Base-by-base conservation (phyloP, 352 stramenopile genomes). In the Phytophthora pistaciae region DNA sequence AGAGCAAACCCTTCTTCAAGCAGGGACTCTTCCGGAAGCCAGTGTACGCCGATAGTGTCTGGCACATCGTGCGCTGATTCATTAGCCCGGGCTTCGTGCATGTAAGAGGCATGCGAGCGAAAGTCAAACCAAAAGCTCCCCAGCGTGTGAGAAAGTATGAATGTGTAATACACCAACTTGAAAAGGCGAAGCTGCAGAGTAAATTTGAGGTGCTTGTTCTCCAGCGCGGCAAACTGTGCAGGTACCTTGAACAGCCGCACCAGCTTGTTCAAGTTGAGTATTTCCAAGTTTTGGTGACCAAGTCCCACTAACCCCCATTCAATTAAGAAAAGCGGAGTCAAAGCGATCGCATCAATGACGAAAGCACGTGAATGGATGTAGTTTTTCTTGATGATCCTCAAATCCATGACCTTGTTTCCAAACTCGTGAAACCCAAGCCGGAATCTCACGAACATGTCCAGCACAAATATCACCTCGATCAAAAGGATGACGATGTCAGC, bases 131-230 rank as follows among this genome's bases (percentile, higher is more conserved):
- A 93, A 27, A 88, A 78, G 38, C 85, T 88, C 5, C 80, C 85
- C 6, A 90, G 78, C 0, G 79, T 73, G 54, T 93, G 85, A 2
- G 79, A 80, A 1, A 91, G 68, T 25, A 93, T 59, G 42, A 91
- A 91, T 0, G 83, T 89, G 68, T 90, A 93, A 64, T 91, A 93
- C 14, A 93, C 72, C n/a, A 93, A 56, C 70, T 91, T 93, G 72
- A 91, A 87, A 20, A 93, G 31, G 2, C 85, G 80, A 0, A 93
- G 56, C n/a, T 93, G 77, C 1, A 84, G 50, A 1, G 83, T 92
- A 40, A 77, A 79, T 60, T 88, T 91, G 20, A 91, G 64, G 46
- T 91, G 87, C 31, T 87, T 84, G 62, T 83, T 90, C 56, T 92
- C 84, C 13, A 91, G 68, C 5, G 74, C 82, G 2, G 49, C 56